A percentile compares a stretch with the other conserved stretches of the same genome.
Conservation (phyloP, 163 green algal species). For the Chlamydomonas reinhardtii region DNA sequence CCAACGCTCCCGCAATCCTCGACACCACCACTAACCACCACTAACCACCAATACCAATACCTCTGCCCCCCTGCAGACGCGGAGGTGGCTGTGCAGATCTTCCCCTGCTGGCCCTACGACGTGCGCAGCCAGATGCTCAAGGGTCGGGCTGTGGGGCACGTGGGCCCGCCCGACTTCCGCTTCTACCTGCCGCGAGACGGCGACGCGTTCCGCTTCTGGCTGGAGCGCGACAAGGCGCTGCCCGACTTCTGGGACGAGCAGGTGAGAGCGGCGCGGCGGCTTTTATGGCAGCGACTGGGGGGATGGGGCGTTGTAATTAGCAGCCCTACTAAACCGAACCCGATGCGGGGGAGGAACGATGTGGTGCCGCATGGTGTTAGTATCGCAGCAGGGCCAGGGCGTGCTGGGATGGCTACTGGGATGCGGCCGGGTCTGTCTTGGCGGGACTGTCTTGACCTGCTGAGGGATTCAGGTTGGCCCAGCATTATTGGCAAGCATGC, state of each 20-base stretch:
- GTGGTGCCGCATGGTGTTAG: too few species aligned
- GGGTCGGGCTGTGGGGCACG: constrained; percentile 23
- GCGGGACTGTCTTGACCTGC: too few species aligned
- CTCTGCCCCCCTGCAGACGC: constrained; percentile 2
- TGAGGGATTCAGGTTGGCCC: too few species aligned
- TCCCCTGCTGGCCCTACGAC: constrained; percentile 59
- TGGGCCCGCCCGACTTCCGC: constrained; percentile 39
- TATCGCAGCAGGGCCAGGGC: too few species aligned
- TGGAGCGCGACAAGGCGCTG: constrained; percentile 55
- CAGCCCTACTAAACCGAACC: too few species aligned
- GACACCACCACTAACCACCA: background rate
- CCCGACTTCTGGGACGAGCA: constrained; percentile 49
- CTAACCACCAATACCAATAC: background rate
- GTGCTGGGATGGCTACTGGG: too few species aligned
- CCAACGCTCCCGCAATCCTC: background rate
- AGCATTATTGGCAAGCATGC: too few species aligned
- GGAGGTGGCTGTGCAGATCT: constrained; percentile 58
- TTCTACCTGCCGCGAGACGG: constrained; percentile 57
- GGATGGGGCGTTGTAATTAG: too few species aligned
- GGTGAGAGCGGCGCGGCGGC: background rate
- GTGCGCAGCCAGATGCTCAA: constrained; percentile 48
- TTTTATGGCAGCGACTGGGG: too few species aligned
- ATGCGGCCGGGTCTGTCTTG: too few species aligned
- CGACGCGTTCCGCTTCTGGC: constrained; percentile 60
- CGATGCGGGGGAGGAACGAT: too few species aligned